These are phyloP conservation scores for Sclerotinia nivalis DNA, from an alignment of 2,329 filamentous ascomycete species.

Conservation along the genomic window DNA sequence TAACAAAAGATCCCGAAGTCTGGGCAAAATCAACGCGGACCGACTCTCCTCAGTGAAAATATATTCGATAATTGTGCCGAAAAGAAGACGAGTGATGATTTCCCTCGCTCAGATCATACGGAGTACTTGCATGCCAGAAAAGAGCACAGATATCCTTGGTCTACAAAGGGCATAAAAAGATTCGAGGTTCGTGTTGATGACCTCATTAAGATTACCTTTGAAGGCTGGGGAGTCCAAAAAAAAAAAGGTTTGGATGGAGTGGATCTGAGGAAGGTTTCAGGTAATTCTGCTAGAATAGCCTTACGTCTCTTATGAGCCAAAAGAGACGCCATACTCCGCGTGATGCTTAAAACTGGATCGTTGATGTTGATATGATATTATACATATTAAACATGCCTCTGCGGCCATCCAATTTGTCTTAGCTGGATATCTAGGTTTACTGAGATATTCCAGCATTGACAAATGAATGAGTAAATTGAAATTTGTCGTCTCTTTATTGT, in stretches of 20 bases:
- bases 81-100: neutral
- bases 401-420: neutral
- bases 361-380: neutral
- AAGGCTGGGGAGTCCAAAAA: neutral
- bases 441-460: neutral
- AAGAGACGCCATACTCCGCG: too few relatives aligned
- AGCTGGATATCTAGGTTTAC: neutral
- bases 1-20: neutral
- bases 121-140: neutral
- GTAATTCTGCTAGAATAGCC: neutral
- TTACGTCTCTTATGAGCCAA: neutral
- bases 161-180: neutral
- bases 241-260: neutral
- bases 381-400: neutral
- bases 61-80: neutral
- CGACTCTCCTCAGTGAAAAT: neutral
- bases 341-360: neutral
- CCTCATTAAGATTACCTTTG: neutral
- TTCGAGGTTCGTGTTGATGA: neutral
- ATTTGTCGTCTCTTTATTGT: neutral
- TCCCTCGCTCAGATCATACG: too few relatives aligned
- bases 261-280: neutral
- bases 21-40: neutral
- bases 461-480: neutral
- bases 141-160: neutral